Evolutionary conservation across 148 eudicot species (phyloP).

Genomic region (Arbutus unedo): DNA sequence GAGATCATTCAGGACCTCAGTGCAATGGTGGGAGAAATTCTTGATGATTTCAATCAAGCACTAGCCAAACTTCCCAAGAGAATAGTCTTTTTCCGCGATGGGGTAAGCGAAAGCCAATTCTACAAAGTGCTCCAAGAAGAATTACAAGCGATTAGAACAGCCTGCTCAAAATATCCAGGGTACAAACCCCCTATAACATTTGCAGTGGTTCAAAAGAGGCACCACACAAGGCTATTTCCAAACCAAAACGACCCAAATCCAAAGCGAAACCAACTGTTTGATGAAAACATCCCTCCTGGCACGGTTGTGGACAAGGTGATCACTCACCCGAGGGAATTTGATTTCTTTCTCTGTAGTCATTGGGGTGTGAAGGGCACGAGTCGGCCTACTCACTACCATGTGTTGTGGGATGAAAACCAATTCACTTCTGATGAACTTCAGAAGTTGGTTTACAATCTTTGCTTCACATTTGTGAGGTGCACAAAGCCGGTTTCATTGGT

Average conservation of each 20-base stretch:
- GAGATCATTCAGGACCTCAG: conserved; percentile 86
- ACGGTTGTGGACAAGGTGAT: conserved; percentile 88
- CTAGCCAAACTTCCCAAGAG: conserved; percentile 56
- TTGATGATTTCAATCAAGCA: conserved; percentile 55
- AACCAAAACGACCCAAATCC: conserved; percentile 42
- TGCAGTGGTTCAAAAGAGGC: conserved; percentile 85
- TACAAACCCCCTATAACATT: conserved; percentile 80
- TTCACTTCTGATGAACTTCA: conserved; percentile 90
- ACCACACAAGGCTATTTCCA: conserved; percentile 79
- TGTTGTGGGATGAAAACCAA: conserved; percentile 75
- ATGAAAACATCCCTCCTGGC: conserved; percentile 84
- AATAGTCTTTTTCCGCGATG: conserved; percentile 82
- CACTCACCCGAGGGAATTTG: conserved; percentile 80
- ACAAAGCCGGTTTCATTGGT: conserved; percentile 92
- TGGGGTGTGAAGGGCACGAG: conserved; percentile 92
- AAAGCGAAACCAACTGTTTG: conserved; percentile 20
- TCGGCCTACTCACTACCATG: conserved; percentile 82
- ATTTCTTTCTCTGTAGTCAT: conserved; percentile 89
- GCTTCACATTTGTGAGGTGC: conserved; percentile 89
- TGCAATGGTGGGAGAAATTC: conserved; percentile 69
- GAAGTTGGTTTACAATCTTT: conserved; percentile 71
- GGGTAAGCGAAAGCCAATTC: conserved; percentile 95
- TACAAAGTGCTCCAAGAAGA: conserved; percentile 75
- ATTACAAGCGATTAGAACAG: conserved; percentile 51
- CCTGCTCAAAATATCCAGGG: conserved; percentile 48